phyloP scores from a whole-genome alignment of 2,329 filamentous ascomycete species.

The Calonectria henricotiae region DNA sequence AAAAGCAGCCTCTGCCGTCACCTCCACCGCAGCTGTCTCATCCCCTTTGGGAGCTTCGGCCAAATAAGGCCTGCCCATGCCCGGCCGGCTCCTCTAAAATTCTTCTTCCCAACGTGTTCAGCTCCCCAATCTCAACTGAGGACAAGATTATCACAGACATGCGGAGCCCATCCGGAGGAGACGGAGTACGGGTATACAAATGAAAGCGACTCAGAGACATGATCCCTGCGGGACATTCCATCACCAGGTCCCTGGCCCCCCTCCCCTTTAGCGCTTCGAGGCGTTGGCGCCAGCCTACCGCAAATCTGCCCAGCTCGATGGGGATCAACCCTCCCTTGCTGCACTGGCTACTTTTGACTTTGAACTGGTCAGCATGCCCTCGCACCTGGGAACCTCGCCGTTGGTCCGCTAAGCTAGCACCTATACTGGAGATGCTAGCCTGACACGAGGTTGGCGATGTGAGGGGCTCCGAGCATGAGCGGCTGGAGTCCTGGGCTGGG shows the following conservation, averaged over 20 bases:
- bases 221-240: slow-evolving; percentile 35
- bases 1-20: slow-evolving; percentile 37
- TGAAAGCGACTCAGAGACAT: slow-evolving; percentile 31
- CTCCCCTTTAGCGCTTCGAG: slow-evolving; percentile 37
- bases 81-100: slow-evolving; percentile 1
- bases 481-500: slow-evolving; percentile 17
- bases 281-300: slow-evolving; percentile 38
- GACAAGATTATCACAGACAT: slow-evolving; percentile 7
- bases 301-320: slow-evolving; percentile 40
- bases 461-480: slow-evolving; percentile 12
- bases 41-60: slow-evolving; percentile 9
- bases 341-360: slow-evolving; percentile 43
- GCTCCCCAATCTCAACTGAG: slow-evolving; percentile 14
- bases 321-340: slow-evolving; percentile 45
- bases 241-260: slow-evolving; percentile 37
- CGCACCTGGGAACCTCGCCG: slow-evolving; percentile 18
- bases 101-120: slow-evolving; percentile 16
- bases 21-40: slow-evolving; percentile 22
- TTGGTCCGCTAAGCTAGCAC: slow-evolving; percentile 28
- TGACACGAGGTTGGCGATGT: slow-evolving; percentile 24
- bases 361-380: slow-evolving; percentile 27
- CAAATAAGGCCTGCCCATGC: slow-evolving; percentile 19
- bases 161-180: background rate
- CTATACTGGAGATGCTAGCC: slow-evolving; percentile 21
- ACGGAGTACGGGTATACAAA: slow-evolving; percentile 18